Percentiles rank a stretch among this genome's conserved stretches.
Conservation (phyloP, 2,329 filamentous ascomycete species). For the Blumeriella jaapii region DNA sequence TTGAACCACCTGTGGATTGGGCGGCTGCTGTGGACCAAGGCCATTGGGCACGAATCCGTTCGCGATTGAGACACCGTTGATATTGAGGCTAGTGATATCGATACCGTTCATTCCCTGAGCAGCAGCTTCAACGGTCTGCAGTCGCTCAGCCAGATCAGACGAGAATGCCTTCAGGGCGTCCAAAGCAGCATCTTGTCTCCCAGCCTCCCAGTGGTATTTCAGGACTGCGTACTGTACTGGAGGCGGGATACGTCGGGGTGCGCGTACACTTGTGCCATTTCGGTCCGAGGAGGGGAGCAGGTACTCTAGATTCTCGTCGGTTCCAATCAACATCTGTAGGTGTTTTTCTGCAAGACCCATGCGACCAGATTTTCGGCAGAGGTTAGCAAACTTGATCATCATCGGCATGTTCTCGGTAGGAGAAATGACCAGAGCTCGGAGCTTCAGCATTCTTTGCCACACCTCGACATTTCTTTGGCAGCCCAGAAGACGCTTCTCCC, state of each 20-base stretch:
- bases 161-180: conserved; percentile 50
- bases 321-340: conserved; percentile 76
- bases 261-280: conserved; percentile 9
- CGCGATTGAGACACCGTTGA: conserved; percentile 28
- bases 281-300: conserved; percentile 40
- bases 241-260: conserved; percentile 33
- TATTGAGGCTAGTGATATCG: conserved; percentile 24
- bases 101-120: conserved; percentile 21
- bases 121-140: conserved; percentile 22
- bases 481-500: conserved; percentile 89
- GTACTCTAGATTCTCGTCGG: conserved; percentile 48
- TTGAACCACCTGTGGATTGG: conserved; percentile 13
- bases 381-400: conserved; percentile 99
- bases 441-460: conserved; percentile 96
- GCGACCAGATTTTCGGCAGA: conserved; percentile 91
- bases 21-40: conserved; percentile 29
- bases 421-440: conserved; percentile 81
- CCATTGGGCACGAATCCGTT: conserved; percentile 18
- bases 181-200: conserved; percentile 51
- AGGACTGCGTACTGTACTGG: conserved; percentile 93
- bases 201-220: conserved; percentile 91
- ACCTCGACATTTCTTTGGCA: conserved; percentile 97
- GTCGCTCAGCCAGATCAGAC: conserved; percentile 38
- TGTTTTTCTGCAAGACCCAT: conserved; percentile 94
- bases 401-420: conserved; percentile 94